Evolutionary conservation across 257 asterid genomes (phyloP).

Genomic region (Plantago ovata): DNA sequence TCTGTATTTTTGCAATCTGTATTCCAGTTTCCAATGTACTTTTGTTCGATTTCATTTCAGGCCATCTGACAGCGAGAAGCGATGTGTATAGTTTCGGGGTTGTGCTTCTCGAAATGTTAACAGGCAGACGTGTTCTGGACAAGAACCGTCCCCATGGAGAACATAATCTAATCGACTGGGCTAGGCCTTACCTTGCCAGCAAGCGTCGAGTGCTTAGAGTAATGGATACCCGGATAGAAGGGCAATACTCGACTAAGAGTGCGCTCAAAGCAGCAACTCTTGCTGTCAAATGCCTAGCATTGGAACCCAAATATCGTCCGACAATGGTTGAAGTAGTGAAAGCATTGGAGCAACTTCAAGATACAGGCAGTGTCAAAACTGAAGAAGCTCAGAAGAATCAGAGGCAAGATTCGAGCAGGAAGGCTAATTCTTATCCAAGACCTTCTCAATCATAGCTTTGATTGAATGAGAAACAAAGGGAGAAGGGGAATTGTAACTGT

Average conservation of each 20-base stretch:
- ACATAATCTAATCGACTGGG: conserved; percentile 70
- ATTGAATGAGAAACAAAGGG: conserved; percentile 21
- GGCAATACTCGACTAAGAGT: conserved; percentile 42
- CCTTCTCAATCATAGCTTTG: conserved; percentile 43
- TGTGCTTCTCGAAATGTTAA: conserved; percentile 67
- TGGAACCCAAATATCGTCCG: conserved; percentile 50
- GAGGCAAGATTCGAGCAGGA: conserved; percentile 28
- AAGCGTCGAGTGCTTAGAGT: conserved; percentile 48
- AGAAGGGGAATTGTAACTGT: background rate
- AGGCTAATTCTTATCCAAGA: conserved; percentile 46
- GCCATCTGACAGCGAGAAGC: conserved; percentile 64
- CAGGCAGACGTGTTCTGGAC: conserved; percentile 59
- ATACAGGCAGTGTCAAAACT: conserved; percentile 32
- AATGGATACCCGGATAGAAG: conserved; percentile 57
- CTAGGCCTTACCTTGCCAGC: conserved; percentile 52
- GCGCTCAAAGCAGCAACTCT: conserved; percentile 50
- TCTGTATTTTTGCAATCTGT: background rate
- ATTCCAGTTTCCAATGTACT: background rate
- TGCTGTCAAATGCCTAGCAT: conserved; percentile 48
- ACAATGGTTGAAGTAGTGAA: conserved; percentile 55
- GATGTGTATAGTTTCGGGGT: conserved; percentile 76
- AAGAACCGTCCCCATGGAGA: conserved; percentile 64
- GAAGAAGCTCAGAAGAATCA: conserved; percentile 40
- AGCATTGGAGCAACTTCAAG: conserved; percentile 54
- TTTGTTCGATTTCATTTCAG: conserved; percentile 29